Evolutionary conservation across 148 eudicot species (phyloP).

Genomic region (Fallopia convolvulus): DNA sequence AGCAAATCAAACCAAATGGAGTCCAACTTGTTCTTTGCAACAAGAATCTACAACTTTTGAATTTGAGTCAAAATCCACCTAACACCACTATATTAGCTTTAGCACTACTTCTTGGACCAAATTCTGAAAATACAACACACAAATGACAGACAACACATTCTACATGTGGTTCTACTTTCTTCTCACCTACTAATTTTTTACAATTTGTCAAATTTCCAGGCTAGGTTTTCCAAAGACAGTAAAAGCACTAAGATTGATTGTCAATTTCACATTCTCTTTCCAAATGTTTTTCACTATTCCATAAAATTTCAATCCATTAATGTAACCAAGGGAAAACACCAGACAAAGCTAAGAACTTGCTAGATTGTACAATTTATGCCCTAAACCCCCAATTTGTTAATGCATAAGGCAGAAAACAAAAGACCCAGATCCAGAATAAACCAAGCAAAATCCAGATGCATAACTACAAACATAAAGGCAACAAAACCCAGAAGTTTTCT

Average conservation of each 20-base stretch:
- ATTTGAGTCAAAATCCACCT: neutral
- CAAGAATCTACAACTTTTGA: neutral
- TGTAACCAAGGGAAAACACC: neutral
- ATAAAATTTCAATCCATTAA: neutral
- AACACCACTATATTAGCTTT: neutral
- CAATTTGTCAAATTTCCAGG: neutral
- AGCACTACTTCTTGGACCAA: conserved; percentile 6
- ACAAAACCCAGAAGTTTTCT: neutral
- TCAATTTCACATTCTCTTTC: neutral
- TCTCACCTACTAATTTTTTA: neutral
- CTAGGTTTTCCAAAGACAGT: neutral
- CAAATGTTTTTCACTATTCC: neutral
- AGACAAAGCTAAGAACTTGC: too few relatives aligned
- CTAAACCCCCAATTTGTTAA: neutral
- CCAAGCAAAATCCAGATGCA: neutral
- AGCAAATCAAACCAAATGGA: neutral
- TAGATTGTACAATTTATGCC: too few relatives aligned
- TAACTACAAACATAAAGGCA: neutral
- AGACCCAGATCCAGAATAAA: neutral
- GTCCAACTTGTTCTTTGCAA: neutral
- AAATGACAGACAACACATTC: neutral
- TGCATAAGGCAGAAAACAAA: neutral
- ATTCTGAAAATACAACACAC: neutral
- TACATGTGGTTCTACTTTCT: neutral
- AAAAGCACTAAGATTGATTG: neutral